Evolutionary conservation across 1,139 yeast genomes (phyloP).

Genomic region (Debaryomyces fabryi): DNA sequence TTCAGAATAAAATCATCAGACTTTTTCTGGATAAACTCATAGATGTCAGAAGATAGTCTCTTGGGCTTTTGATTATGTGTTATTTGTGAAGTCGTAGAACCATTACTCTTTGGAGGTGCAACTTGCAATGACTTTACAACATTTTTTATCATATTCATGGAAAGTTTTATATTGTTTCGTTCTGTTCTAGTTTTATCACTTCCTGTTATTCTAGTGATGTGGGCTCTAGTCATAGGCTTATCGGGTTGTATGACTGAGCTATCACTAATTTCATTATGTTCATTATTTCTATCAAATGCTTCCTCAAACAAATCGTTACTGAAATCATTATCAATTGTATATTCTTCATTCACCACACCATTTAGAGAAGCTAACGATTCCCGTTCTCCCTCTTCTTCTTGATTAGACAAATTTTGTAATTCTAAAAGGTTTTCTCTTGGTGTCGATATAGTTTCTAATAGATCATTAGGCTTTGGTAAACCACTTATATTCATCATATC

Average conservation of each 20-base stretch:
- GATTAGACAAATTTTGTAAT: background rate
- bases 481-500: background rate
- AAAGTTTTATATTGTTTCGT: constrained; percentile 3
- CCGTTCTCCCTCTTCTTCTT: background rate
- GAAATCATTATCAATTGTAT: constrained; percentile 18
- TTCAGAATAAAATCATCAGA: constrained; percentile 36
- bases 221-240: background rate
- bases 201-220: background rate
- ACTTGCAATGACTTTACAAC: constrained; percentile 14
- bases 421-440: background rate
- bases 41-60: constrained; percentile 10
- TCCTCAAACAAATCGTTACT: constrained; percentile 4
- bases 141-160: constrained; percentile 12
- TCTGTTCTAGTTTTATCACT: background rate
- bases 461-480: background rate
- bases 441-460: background rate
- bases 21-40: constrained; percentile 21
- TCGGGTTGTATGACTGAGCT: background rate
- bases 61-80: constrained; percentile 9
- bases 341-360: constrained; percentile 24
- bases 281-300: background rate
- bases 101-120: background rate
- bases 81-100: constrained; percentile 6
- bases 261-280: background rate
- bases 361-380: constrained; percentile 10